These are phyloP conservation scores for Amoebophrya sp. DNA, from an alignment of 169 alveolate species.

Conservation along the genomic window DNA sequence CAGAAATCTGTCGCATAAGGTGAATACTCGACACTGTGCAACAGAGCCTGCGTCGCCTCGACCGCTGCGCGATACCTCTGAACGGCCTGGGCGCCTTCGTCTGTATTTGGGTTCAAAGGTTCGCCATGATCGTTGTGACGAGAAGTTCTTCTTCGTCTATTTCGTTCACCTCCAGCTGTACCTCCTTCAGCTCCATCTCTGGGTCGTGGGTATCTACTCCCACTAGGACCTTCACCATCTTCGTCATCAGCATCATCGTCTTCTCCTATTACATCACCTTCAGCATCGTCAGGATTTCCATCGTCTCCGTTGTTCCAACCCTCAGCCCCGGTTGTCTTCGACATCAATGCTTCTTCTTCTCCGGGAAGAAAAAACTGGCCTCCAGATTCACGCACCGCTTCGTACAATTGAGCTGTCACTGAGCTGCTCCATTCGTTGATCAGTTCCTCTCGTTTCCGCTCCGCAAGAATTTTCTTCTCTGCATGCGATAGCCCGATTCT, in stretches of 20 bases:
- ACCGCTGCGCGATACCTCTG: no score
- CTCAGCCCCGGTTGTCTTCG: neutral
- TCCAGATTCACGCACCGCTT: neutral
- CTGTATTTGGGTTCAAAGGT: no score
- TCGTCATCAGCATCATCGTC: neutral
- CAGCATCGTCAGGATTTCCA: neutral
- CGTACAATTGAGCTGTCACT: neutral
- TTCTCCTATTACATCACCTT: neutral
- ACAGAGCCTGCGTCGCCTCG: neutral
- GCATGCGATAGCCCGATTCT: neutral
- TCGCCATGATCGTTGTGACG: no score
- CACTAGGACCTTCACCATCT: neutral
- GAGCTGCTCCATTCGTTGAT: neutral
- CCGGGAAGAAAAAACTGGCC: neutral
- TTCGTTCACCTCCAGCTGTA: neutral
- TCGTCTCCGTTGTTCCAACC: neutral
- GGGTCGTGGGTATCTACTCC: neutral
- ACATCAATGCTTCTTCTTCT: neutral
- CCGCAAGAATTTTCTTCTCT: neutral
- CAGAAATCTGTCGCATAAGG: neutral
- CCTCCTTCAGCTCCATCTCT: neutral
- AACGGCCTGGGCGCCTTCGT: no score
- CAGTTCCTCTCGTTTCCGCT: neutral
- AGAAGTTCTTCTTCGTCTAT: no score
- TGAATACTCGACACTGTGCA: neutral